These are phyloP conservation scores for Mycotypha africana DNA, from an alignment of 371 early-diverging fungal species.

Conservation along the genomic window DNA sequence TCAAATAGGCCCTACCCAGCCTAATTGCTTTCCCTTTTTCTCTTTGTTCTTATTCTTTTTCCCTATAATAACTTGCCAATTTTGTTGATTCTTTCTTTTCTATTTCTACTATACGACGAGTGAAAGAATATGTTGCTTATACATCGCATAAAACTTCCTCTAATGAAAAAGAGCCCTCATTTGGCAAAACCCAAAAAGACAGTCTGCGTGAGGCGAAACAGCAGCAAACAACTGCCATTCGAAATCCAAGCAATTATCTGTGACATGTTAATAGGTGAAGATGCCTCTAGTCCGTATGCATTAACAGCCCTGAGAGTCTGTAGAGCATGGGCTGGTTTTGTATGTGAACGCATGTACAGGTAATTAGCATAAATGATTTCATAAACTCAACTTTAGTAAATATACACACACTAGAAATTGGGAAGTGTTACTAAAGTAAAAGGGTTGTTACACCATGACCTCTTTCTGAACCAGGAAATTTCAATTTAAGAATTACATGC, in stretches of 20 bases:
- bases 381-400: not conserved
- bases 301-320: conserved; percentile 11
- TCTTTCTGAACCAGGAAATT: conserved; percentile 9
- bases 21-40: too few relatives aligned
- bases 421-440: not conserved
- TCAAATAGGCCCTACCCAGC: too few relatives aligned
- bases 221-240: conserved; percentile 6
- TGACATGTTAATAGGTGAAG: conserved; percentile 5
- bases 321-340: conserved; percentile 9
- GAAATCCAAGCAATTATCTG: conserved; percentile 18
- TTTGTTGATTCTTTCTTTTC: not conserved
- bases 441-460: too few relatives aligned
- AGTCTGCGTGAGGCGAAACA: too few relatives aligned
- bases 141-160: conserved; percentile 7
- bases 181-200: not conserved
- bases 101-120: not conserved
- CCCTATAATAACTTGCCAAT: too few relatives aligned
- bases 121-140: conserved; percentile 2
- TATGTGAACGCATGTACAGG: conserved; percentile 14
- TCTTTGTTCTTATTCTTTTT: too few relatives aligned
- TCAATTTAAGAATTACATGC: conserved; percentile 9
- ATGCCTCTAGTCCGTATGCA: conserved; percentile 8
- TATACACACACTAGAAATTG: too few relatives aligned
- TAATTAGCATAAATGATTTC: conserved; percentile 2
- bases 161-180: conserved; percentile 5